Evolutionary conservation across 768 basidiomycete genomes (phyloP).

Genomic region (Macrocybe gigantea): DNA sequence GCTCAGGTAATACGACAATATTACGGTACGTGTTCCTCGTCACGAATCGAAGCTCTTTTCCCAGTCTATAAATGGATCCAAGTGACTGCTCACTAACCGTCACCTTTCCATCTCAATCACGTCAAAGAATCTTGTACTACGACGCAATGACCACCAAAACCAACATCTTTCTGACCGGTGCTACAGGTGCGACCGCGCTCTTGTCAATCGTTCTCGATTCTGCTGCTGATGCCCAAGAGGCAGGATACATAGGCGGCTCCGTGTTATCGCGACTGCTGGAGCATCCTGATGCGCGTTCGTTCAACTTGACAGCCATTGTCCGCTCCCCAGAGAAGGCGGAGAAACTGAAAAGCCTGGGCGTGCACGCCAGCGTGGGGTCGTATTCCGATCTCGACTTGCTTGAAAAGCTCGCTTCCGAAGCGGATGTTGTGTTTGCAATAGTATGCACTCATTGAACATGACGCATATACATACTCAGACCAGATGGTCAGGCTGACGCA

Average conservation of each 20-base stretch:
- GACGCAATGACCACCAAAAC: not conserved
- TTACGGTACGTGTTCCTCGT: no score
- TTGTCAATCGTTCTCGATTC: not conserved
- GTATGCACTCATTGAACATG: slow-evolving; percentile 1
- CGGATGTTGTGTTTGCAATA: slow-evolving; percentile 17
- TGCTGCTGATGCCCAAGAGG: not conserved
- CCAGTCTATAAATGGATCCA: no score
- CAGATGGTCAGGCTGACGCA: slow-evolving; percentile 21
- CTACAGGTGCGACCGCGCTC: not conserved
- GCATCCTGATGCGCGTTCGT: slow-evolving; percentile 25
- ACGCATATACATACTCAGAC: not conserved
- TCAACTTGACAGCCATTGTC: slow-evolving; percentile 29
- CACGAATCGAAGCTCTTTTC: no score
- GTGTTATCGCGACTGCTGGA: slow-evolving; percentile 37
- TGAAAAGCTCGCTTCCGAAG: slow-evolving; percentile 34
- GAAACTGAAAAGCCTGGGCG: slow-evolving; percentile 29
- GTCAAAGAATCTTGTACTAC: no score
- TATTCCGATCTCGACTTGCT: slow-evolving; percentile 36
- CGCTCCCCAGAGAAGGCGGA: slow-evolving; percentile 19
- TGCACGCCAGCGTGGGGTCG: slow-evolving; percentile 38
- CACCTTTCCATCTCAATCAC: no score
- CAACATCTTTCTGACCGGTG: not conserved
- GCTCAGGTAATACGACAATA: no score
- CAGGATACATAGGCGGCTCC: slow-evolving; percentile 46
- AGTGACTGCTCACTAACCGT: no score